Evolutionary conservation across 306 rosid genomes (phyloP).

Genomic region (Quercus rubra): DNA sequence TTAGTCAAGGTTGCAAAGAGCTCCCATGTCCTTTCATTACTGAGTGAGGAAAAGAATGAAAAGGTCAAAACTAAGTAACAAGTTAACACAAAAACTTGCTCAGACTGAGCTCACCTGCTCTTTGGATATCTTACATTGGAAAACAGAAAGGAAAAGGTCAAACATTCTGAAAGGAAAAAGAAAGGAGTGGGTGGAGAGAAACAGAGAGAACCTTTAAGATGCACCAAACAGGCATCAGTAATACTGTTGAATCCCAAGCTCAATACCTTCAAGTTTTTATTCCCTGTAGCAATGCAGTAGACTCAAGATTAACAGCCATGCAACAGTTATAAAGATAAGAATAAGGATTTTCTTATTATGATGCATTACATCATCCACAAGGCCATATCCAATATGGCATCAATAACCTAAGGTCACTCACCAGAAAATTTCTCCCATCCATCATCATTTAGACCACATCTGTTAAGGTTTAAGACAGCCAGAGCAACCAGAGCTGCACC

Average conservation of each 20-base stretch:
- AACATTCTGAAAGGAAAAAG: no score
- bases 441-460: conserved; percentile 58
- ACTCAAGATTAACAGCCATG: not conserved
- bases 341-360: no score
- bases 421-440: conserved; percentile 73
- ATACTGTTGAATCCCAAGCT: conserved; percentile 78
- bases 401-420: conserved; percentile 32
- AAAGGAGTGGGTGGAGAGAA: not conserved
- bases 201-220: conserved; percentile 64
- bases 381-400: no score
- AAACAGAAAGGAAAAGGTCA: no score
- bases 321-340: no score
- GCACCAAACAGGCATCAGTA: conserved; percentile 64
- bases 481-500: conserved; percentile 60
- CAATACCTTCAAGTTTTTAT: conserved; percentile 62
- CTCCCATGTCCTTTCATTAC: no score
- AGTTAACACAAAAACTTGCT: no score
- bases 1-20: no score
- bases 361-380: conserved; percentile 16
- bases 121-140: no score
- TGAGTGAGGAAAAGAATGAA: no score
- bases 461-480: conserved; percentile 69
- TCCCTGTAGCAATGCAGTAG: conserved; percentile 46
- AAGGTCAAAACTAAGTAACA: no score
- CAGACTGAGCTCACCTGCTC: no score